Base-by-base conservation (phyloP, 192 early-diverging fungal species). In the Coemansia sp. region DNA sequence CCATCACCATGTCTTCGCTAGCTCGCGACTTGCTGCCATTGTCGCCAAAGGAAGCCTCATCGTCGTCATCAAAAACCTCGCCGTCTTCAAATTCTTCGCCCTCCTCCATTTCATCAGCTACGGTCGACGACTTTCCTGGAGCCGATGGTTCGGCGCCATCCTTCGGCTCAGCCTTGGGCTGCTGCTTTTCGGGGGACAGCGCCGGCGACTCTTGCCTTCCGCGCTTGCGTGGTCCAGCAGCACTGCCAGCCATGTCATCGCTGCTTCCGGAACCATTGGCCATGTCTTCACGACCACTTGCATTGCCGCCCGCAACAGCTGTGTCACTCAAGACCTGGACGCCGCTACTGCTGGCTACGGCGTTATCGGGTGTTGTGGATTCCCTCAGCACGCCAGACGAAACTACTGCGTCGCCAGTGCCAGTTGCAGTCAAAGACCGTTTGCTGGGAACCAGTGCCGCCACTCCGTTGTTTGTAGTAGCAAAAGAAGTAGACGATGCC, bases 31-130 rank as follows among this genome's bases (percentile, higher is more conserved):
- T 81, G 56, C 28, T 55, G 45, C 34, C 55, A 31, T 71, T 45
- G 42, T 45, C 69, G 0, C 36, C 32, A n/a, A 59, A 48, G 34
- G 75, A 14, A 4, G 70, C 49, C 38, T 31, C 29, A 7, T 72
- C 73, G 32, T 81, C 79, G 33, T 80, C 72, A 49, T 80, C 77
- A 42, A 80, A 66, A 16, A 82, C 74, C 32, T 82, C 79, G 45
- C 79, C 79, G 34, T 82, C 78, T 28, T 82, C 79, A 0, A 73
- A 73, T 64, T 70, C 73, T 20, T 82, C 79, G 17, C 70, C 70
- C 8, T 70, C 73, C 22, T 76, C 73, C 49, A 76, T 61, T 28
- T 73, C 74, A 22, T 73, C 68, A 33, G 31, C 32, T 36, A 34
- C 30, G 8, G 29, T 45, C 25, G 38, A 40, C 7, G 52, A 30